These are phyloP conservation scores for Macrolepiota albuminosa DNA, from an alignment of 768 basidiomycete species.

Conservation along the genomic window DNA sequence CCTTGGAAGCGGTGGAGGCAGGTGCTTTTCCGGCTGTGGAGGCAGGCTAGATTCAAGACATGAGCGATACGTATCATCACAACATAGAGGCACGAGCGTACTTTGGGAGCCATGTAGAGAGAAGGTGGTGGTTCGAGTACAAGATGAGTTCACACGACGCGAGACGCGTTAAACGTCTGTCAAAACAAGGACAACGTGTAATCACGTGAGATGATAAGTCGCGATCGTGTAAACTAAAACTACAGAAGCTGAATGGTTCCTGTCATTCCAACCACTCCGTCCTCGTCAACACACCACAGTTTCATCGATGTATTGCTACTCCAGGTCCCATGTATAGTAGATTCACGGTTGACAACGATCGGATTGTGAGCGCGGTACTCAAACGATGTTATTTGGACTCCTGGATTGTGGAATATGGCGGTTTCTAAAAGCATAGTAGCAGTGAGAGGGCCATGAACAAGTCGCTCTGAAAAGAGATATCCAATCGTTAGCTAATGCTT, in stretches of 20 bases:
- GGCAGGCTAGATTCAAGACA: constrained; percentile 6
- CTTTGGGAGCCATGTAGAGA: constrained; percentile 14
- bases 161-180: constrained; percentile 11
- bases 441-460: constrained; percentile 84
- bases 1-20: constrained; percentile 33
- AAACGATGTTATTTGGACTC: constrained; percentile 43
- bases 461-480: constrained; percentile 44
- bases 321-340: constrained; percentile 45
- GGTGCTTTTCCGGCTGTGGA: constrained; percentile 16
- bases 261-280: constrained; percentile 66
- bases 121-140: constrained; percentile 11
- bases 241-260: constrained; percentile 34
- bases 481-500: not conserved
- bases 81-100: not conserved
- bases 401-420: constrained; percentile 44
- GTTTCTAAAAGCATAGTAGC: constrained; percentile 75
- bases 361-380: constrained; percentile 71
- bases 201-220: constrained; percentile 9
- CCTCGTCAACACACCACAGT: constrained; percentile 57
- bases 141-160: constrained; percentile 10
- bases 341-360: constrained; percentile 45
- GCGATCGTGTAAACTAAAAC: not conserved
- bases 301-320: constrained; percentile 31
- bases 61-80: not conserved
- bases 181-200: constrained; percentile 13